Evolutionary conservation across 176 grass and related monocot species (phyloP).

Genomic region (Poa pratensis): DNA sequence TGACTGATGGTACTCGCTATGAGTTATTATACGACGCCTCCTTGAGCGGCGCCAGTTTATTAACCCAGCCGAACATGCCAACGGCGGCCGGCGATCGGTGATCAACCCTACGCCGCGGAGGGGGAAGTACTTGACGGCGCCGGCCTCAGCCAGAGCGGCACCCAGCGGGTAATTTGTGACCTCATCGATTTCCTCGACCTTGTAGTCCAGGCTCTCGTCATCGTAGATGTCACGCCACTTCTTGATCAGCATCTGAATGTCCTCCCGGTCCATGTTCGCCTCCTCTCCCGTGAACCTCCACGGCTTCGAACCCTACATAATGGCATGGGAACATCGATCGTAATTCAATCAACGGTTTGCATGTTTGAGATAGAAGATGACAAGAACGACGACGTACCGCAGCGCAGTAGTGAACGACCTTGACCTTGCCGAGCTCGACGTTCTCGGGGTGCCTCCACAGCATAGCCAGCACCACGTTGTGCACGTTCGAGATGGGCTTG

Average conservation of each 20-base stretch:
- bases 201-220: conserved; percentile 59
- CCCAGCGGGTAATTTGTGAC: not conserved
- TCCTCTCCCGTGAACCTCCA: conserved; percentile 74
- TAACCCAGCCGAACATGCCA: not conserved
- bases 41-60: not conserved
- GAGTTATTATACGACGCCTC: not conserved
- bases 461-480: conserved; percentile 86
- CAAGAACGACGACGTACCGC: conserved; percentile 43
- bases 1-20: not conserved
- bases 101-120: conserved; percentile 49
- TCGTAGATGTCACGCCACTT: conserved; percentile 68
- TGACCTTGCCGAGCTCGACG: conserved; percentile 57
- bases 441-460: conserved; percentile 77
- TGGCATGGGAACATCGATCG: not conserved
- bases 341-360: not conserved
- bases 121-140: conserved; percentile 33
- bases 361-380: not conserved
- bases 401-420: conserved; percentile 81
- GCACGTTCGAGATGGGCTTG: conserved; percentile 55
- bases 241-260: conserved; percentile 59
- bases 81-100: not conserved
- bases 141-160: not conserved
- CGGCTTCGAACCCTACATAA: conserved; percentile 61
- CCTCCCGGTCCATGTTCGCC: conserved; percentile 68
- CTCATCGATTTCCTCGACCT: not conserved